A percentile compares a stretch with the other conserved stretches of the same genome.
These are phyloP conservation scores for Puya raimondii DNA, from an alignment of 176 grass and related monocot genomes.

Conservation along the genomic window DNA sequence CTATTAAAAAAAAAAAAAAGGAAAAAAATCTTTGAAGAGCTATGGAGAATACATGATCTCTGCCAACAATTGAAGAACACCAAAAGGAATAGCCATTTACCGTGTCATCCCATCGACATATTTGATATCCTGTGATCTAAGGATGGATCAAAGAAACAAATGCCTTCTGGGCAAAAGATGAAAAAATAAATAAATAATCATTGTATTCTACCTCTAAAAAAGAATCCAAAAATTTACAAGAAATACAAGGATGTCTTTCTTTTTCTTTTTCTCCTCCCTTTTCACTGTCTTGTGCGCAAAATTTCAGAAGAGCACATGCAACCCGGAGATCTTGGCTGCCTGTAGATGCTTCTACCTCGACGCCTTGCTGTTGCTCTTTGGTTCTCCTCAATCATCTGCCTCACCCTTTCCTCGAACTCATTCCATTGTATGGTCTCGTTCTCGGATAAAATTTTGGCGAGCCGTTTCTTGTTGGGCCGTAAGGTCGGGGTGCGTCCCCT, in stretches of 20 bases:
- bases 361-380: slow-evolving; percentile 55
- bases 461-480: slow-evolving; percentile 75
- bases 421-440: slow-evolving; percentile 48
- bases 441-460: slow-evolving; percentile 58
- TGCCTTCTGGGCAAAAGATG: not conserved
- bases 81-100: too few species aligned
- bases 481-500: slow-evolving; percentile 57
- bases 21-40: too few species aligned
- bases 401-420: slow-evolving; percentile 56
- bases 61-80: too few species aligned
- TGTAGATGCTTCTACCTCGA: slow-evolving; percentile 72
- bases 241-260: not conserved
- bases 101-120: too few species aligned
- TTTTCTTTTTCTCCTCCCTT: not conserved
- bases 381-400: slow-evolving; percentile 79
- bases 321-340: slow-evolving; percentile 72
- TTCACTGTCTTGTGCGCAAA: not conserved
- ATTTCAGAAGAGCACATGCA: slow-evolving; percentile 61
- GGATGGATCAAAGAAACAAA: not conserved
- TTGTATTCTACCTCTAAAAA: not conserved
- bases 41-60: too few species aligned
- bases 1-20: too few species aligned
- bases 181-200: not conserved
- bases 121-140: not conserved
- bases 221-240: not conserved